These are phyloP conservation scores for Dovyalis caffra DNA, from an alignment of 345 rosid genomes.

Conservation along the genomic window DNA sequence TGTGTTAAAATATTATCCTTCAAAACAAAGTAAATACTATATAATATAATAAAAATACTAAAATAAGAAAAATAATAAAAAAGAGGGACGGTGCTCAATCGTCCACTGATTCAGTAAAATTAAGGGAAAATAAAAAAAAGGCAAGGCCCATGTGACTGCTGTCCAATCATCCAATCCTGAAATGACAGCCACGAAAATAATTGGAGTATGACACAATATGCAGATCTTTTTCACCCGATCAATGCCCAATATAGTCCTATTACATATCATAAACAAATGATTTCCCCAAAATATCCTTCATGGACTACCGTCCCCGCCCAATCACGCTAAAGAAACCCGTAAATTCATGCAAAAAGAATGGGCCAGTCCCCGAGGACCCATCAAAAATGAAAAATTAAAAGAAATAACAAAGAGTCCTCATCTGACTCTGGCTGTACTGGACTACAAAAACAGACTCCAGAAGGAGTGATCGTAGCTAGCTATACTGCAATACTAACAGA, in stretches of 20 bases:
- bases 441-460: neutral
- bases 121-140: neutral
- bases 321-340: slow-evolving; percentile 5
- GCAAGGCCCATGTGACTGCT: slow-evolving; percentile 20
- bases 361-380: slow-evolving; percentile 22
- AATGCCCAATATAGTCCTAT: too few relatives aligned
- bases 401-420: neutral
- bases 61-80: neutral
- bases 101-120: neutral
- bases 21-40: too few relatives aligned
- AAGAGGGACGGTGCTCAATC: slow-evolving; percentile 6
- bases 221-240: neutral
- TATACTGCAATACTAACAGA: too few relatives aligned
- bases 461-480: neutral
- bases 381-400: slow-evolving; percentile 12
- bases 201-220: neutral
- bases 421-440: too few relatives aligned
- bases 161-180: neutral
- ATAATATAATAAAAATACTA: neutral
- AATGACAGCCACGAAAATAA: slow-evolving; percentile 6
- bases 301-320: neutral
- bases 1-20: too few relatives aligned
- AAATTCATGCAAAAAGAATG: slow-evolving; percentile 11
- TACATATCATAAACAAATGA: too few relatives aligned
- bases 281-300: slow-evolving; percentile 2